These are phyloP conservation scores for Amanita jacksonii DNA, from an alignment of 768 basidiomycete species.

Conservation along the genomic window DNA sequence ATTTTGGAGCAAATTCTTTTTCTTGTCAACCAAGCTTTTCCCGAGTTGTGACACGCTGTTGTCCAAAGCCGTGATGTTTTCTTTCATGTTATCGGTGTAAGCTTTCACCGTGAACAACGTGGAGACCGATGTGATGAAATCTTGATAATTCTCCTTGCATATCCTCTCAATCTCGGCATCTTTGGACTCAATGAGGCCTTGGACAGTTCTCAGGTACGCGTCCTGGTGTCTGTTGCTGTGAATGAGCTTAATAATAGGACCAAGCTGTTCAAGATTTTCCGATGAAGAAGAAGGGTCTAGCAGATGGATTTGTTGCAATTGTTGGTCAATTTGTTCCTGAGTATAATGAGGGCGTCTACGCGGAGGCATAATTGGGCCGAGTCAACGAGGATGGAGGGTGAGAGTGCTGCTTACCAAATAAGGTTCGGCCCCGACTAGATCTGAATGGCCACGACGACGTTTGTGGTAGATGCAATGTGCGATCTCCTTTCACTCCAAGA, in stretches of 20 bases:
- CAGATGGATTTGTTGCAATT: conserved; percentile 85
- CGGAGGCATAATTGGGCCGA: conserved; percentile 54
- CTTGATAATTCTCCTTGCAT: conserved; percentile 94
- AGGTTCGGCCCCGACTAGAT: not conserved
- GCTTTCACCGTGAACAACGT: conserved; percentile 93
- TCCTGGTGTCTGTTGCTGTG: conserved; percentile 85
- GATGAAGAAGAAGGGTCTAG: conserved; percentile 81
- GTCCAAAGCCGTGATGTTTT: conserved; percentile 86
- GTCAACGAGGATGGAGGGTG: too few species aligned
- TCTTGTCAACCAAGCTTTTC: conserved; percentile 85
- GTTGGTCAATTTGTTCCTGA: conserved; percentile 79
- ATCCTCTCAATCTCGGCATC: conserved; percentile 95
- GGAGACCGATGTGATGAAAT: conserved; percentile 96
- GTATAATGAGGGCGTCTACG: conserved; percentile 69
- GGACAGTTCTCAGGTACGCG: conserved; percentile 75
- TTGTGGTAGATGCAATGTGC: conserved; percentile 34
- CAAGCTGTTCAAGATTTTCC: conserved; percentile 93
- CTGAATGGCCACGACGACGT: not conserved
- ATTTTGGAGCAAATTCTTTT: conserved; percentile 78
- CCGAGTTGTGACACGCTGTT: conserved; percentile 84
- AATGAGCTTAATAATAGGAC: conserved; percentile 90
- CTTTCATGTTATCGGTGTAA: conserved; percentile 88
- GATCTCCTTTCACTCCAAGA: not conserved
- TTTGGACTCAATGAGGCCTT: conserved; percentile 86
- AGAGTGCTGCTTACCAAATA: conserved; percentile 2